phyloP scores from a whole-genome alignment of 441 rosid species.

The Manihot esculenta region DNA sequence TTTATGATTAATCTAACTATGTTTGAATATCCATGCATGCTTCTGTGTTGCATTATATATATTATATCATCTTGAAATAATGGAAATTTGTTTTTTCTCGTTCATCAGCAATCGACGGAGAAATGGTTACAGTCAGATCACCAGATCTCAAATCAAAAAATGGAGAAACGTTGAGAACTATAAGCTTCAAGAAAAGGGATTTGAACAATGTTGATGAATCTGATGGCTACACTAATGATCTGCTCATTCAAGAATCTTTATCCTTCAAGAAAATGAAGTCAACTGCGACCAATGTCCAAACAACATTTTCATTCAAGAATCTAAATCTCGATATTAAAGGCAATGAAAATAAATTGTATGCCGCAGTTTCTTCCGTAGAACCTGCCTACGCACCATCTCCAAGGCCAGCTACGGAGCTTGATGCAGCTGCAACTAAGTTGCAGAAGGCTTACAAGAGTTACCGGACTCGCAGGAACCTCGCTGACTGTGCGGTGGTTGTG shows the following conservation, averaged over 20 bases:
- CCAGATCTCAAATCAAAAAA: slow-evolving; percentile 2
- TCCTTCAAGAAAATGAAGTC: slow-evolving; percentile 17
- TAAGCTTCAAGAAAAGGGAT: slow-evolving; percentile 10
- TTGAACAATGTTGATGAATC: background rate
- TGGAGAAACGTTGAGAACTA: background rate
- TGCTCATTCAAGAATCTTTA: background rate
- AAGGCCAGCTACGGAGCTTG: slow-evolving; percentile 32
- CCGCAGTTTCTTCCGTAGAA: background rate
- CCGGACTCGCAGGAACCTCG: slow-evolving; percentile 52
- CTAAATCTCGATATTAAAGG: slow-evolving; percentile 11
- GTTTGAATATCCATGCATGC: background rate
- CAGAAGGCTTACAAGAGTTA: slow-evolving; percentile 63
- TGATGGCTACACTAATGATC: background rate
- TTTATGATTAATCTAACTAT: background rate
- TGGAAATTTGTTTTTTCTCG: background rate
- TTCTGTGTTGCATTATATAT: too few relatives aligned
- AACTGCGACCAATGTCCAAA: slow-evolving; percentile 15
- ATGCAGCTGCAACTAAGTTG: slow-evolving; percentile 48
- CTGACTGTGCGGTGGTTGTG: slow-evolving; percentile 46
- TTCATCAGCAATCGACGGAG: background rate
- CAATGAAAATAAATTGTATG: background rate
- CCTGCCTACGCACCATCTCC: slow-evolving; percentile 10
- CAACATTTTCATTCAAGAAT: slow-evolving; percentile 17
- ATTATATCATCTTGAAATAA: background rate
- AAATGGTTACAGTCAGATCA: slow-evolving; percentile 1